Evolutionary conservation across 2,329 filamentous ascomycete genomes (phyloP).

Genomic region (Helicocarpus griseus): DNA sequence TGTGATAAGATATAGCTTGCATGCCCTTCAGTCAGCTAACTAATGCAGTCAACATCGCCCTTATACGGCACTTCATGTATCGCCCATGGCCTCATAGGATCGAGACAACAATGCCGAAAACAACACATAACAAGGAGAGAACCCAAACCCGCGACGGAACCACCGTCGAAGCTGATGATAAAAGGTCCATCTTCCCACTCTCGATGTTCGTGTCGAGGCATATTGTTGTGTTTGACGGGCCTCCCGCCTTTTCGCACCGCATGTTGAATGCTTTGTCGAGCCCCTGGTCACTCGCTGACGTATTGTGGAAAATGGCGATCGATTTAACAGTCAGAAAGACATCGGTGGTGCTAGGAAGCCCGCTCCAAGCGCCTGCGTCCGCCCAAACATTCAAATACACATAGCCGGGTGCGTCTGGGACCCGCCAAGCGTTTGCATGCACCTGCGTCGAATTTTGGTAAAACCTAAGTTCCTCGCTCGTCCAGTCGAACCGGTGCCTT

Average conservation of each 20-base stretch:
- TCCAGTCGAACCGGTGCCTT: conserved; percentile 22
- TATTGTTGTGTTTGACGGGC: conserved; percentile 15
- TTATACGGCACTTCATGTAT: neutral
- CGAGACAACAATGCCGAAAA: conserved; percentile 6
- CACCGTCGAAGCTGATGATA: conserved; percentile 8
- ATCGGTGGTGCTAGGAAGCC: conserved; percentile 18
- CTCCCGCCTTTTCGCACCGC: conserved; percentile 16
- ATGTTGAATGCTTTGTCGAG: conserved; percentile 9
- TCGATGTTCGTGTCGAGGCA: conserved; percentile 13
- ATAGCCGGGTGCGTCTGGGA: conserved; percentile 15
- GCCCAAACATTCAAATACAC: conserved; percentile 23
- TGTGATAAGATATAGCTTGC: neutral
- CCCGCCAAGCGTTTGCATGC: conserved; percentile 12
- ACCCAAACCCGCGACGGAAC: conserved; percentile 10
- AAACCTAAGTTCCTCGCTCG: conserved; percentile 14
- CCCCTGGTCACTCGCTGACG: conserved; percentile 13
- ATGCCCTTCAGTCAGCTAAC: neutral
- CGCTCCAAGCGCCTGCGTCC: conserved; percentile 21
- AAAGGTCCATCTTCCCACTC: conserved; percentile 9
- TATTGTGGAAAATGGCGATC: conserved; percentile 21
- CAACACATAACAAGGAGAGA: conserved; percentile 8
- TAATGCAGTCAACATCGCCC: neutral
- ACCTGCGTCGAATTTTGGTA: conserved; percentile 18
- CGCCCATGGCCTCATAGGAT: neutral
- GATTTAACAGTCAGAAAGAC: conserved; percentile 16